These are phyloP conservation scores for Xylariales sp. DNA, from an alignment of 2,329 filamentous ascomycete species.

Conservation along the genomic window DNA sequence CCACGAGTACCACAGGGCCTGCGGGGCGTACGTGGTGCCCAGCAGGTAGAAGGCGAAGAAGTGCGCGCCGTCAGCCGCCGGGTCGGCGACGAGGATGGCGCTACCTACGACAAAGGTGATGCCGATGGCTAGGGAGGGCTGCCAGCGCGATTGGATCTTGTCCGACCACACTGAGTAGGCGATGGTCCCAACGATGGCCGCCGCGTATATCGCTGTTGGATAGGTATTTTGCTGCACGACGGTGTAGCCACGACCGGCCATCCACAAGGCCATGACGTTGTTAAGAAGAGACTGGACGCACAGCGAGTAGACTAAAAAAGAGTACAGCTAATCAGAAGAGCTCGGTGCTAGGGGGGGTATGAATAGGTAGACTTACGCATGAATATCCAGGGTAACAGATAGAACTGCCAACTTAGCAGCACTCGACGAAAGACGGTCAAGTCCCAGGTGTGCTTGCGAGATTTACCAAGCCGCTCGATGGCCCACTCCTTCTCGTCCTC, in stretches of 20 bases:
- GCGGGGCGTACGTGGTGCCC: conserved; percentile 39
- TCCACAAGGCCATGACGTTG: conserved; percentile 41
- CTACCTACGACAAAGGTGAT: conserved; percentile 35
- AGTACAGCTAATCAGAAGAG: background rate
- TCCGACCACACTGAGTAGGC: conserved; percentile 36
- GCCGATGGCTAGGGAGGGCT: conserved; percentile 36
- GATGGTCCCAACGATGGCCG: conserved; percentile 36
- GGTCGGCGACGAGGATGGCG: conserved; percentile 30
- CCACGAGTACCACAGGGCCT: conserved; percentile 43
- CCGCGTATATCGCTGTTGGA: conserved; percentile 35
- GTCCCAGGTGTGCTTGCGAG: conserved; percentile 11
- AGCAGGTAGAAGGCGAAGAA: conserved; percentile 40
- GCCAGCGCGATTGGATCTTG: conserved; percentile 36
- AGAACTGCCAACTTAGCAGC: conserved; percentile 39
- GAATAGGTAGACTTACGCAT: conserved; percentile 28
- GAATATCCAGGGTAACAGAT: conserved; percentile 37
- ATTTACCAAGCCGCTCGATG: conserved; percentile 27
- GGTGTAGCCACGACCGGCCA: conserved; percentile 37
- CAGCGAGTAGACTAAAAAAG: conserved; percentile 31
- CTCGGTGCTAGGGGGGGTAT: background rate
- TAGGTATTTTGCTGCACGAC: conserved; percentile 40
- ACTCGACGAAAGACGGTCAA: conserved; percentile 7
- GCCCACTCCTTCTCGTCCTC: conserved; percentile 30
- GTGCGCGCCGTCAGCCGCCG: conserved; percentile 26
- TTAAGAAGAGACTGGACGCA: conserved; percentile 36